These are phyloP conservation scores for Agrocybe praecox DNA, from an alignment of 768 basidiomycete species.

Conservation along the genomic window DNA sequence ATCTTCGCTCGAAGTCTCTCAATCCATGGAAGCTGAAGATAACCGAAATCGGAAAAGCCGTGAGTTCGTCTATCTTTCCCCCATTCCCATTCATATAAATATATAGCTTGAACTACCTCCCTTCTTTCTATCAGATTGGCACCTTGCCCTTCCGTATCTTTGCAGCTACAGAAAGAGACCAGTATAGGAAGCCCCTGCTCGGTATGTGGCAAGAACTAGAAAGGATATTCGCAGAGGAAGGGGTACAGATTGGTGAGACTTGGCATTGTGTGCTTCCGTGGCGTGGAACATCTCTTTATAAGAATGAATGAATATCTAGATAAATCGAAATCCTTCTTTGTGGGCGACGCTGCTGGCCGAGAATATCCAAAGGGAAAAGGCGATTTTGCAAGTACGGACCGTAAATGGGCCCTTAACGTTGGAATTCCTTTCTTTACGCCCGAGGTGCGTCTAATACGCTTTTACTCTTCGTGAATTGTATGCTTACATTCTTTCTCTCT, in stretches of 20 bases:
- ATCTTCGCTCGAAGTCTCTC: constrained; percentile 45
- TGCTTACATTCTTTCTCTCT: background rate
- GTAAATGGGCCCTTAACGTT: constrained; percentile 83
- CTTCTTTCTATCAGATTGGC: constrained; percentile 49
- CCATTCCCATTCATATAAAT: background rate
- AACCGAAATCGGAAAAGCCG: constrained; percentile 61
- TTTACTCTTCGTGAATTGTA: background rate
- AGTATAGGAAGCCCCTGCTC: constrained; percentile 83
- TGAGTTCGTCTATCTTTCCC: constrained; percentile 29
- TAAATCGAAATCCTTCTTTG: constrained; percentile 66
- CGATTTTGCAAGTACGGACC: constrained; percentile 83
- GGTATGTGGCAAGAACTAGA: constrained; percentile 85
- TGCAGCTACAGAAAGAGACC: constrained; percentile 75
- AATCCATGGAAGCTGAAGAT: constrained; percentile 81
- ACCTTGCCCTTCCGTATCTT: constrained; percentile 76
- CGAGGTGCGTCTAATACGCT: constrained; percentile 52
- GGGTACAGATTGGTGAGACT: constrained; percentile 72
- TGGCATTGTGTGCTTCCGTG: too few relatives aligned
- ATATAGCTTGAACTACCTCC: background rate
- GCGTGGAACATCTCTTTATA: too few relatives aligned
- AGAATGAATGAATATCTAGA: too few relatives aligned
- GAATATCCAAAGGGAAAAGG: constrained; percentile 37
- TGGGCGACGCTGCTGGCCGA: constrained; percentile 91
- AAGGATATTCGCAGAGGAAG: constrained; percentile 56
- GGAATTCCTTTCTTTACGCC: constrained; percentile 80